These are phyloP conservation scores for Sphaceloma murrayae DNA, from an alignment of 2,329 filamentous ascomycete genomes.

Conservation along the genomic window DNA sequence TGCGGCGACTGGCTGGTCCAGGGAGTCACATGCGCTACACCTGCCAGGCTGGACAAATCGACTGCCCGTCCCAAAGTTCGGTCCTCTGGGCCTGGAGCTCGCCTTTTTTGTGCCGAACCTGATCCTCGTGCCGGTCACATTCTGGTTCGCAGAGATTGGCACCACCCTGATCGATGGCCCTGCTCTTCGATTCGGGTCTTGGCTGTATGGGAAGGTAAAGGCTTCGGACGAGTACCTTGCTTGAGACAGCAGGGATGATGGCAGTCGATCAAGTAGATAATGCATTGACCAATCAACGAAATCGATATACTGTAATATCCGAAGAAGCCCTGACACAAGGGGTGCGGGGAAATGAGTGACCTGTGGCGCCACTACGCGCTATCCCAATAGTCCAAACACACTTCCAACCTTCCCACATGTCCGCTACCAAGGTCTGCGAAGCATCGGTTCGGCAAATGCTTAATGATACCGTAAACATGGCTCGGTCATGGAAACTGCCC, in stretches of 20 bases:
- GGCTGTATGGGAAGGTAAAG: slow-evolving; percentile 44
- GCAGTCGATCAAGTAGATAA: too few species aligned
- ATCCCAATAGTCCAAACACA: not conserved
- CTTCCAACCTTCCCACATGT: slow-evolving; percentile 1
- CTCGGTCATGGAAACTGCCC: too few species aligned
- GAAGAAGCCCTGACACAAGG: too few species aligned
- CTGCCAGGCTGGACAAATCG: slow-evolving; percentile 50
- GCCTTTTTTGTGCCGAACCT: slow-evolving; percentile 52
- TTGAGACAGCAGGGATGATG: too few species aligned
- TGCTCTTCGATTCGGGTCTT: slow-evolving; percentile 47
- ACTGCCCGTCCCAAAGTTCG: slow-evolving; percentile 45
- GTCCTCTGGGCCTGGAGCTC: slow-evolving; percentile 52
- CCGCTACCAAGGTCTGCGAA: too few species aligned
- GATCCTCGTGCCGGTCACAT: slow-evolving; percentile 49
- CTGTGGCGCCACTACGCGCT: slow-evolving; percentile 2
- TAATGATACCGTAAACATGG: not conserved
- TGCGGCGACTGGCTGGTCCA: slow-evolving; percentile 46
- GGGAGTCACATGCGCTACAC: slow-evolving; percentile 40
- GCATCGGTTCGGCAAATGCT: slow-evolving; percentile 2
- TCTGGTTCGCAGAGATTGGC: slow-evolving; percentile 49
- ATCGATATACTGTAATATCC: too few species aligned
- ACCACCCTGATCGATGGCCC: slow-evolving; percentile 52
- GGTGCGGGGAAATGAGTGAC: not conserved
- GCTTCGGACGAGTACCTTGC: slow-evolving; percentile 22
- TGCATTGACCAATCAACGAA: not conserved